Evolutionary conservation across 352 stramenopile genomes (phyloP).

Genomic region (Pythium guiyangense): DNA sequence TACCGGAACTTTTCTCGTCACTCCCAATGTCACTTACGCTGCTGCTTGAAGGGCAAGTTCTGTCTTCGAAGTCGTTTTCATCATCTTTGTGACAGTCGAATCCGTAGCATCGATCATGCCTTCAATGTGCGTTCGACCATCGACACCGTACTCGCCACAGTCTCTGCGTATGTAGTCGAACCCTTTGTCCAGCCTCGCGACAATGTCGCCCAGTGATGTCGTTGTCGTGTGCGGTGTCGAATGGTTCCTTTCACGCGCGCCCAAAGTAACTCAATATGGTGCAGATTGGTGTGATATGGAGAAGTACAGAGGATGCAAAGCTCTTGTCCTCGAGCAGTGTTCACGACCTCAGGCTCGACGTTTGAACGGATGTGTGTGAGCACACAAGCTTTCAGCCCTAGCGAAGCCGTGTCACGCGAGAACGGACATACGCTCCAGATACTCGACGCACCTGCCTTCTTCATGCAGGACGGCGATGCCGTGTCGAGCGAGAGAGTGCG

Average conservation of each 20-base stretch:
- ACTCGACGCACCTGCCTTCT: neutral
- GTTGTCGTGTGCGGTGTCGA: neutral
- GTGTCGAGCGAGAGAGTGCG: neutral
- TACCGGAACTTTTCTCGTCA: neutral
- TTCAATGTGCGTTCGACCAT: neutral
- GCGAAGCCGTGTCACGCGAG: neutral
- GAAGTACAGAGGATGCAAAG: neutral
- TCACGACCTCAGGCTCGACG: neutral
- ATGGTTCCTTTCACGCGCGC: neutral
- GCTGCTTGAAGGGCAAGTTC: neutral
- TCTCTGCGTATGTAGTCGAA: neutral
- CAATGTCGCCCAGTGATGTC: neutral
- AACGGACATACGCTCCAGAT: neutral
- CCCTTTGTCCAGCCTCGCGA: neutral
- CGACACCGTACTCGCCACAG: neutral
- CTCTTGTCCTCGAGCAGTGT: neutral
- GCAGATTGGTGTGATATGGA: neutral
- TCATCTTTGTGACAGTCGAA: neutral
- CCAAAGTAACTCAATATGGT: constrained; percentile 1
- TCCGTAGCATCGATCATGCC: neutral
- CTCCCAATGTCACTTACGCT: neutral
- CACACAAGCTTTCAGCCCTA: neutral
- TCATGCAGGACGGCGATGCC: neutral
- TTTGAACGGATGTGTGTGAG: neutral
- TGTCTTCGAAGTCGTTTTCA: neutral